Conservation (phyloP, 1,284 basidiomycete species). For the Pisolithus thermaeus region DNA sequence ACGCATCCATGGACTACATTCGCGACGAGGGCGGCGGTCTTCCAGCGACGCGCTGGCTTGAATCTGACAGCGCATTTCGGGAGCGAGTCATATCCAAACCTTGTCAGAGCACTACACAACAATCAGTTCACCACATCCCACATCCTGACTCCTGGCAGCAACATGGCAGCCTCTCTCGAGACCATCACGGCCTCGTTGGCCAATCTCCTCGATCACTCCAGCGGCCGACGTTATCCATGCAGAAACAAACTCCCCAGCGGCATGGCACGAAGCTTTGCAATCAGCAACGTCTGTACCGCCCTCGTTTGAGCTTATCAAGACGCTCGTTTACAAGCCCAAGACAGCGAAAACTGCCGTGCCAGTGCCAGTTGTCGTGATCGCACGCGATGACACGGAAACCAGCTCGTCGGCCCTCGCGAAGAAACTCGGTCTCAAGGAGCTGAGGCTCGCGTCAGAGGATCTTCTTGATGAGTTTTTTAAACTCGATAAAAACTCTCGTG, state of each 20-base stretch:
- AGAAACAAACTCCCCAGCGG: conserved; percentile 54
- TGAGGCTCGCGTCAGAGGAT: conserved; percentile 85
- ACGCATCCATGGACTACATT: conserved; percentile 20
- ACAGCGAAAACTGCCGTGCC: conserved; percentile 84
- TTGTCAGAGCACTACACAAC: conserved; percentile 16
- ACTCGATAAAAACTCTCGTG: conserved; percentile 83
- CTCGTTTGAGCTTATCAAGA: conserved; percentile 71
- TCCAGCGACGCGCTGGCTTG: conserved; percentile 5
- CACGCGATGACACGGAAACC: conserved; percentile 79
- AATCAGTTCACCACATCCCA: background rate
- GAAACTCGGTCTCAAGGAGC: conserved; percentile 84
- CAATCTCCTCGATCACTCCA: conserved; percentile 48
- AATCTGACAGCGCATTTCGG: conserved; percentile 21
- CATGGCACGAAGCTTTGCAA: conserved; percentile 63
- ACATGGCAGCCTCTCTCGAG: conserved; percentile 10
- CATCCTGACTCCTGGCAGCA: background rate
- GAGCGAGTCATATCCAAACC: conserved; percentile 22
- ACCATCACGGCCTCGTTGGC: conserved; percentile 33
- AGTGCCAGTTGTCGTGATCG: conserved; percentile 83
- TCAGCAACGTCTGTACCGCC: conserved; percentile 44
- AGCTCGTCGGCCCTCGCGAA: conserved; percentile 72
- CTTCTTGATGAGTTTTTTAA: conserved; percentile 82
- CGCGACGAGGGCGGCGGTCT: conserved; percentile 7
- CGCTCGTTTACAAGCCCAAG: conserved; percentile 86
- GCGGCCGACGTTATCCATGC: conserved; percentile 46